Evolutionary conservation across 495 filamentous ascomycete genomes (phyloP).

Genomic region (Xylaria curta): DNA sequence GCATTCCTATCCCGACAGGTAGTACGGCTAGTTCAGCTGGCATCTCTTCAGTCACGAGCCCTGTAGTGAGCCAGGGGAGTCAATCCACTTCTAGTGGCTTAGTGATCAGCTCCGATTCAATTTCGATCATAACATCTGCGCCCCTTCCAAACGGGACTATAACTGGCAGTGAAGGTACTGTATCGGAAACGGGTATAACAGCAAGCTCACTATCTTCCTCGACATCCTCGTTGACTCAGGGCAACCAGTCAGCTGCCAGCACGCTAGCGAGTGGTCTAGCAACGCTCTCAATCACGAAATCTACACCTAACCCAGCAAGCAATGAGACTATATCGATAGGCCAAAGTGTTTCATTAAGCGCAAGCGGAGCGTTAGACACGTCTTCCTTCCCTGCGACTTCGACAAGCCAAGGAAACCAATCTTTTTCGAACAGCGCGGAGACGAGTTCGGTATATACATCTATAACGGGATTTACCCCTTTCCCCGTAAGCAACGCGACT

Average conservation of each 20-base stretch:
- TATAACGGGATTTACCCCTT: constrained; percentile 25
- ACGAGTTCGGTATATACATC: constrained; percentile 27
- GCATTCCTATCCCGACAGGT: background rate
- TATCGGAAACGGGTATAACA: background rate
- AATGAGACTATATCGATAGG: constrained; percentile 7
- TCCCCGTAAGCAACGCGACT: constrained; percentile 35
- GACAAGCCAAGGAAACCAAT: constrained; percentile 10
- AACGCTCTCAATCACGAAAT: background rate
- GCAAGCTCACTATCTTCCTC: background rate
- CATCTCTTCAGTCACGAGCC: background rate
- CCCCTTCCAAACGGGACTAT: background rate
- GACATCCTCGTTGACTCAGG: constrained; percentile 6
- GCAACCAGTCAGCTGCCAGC: constrained; percentile 1
- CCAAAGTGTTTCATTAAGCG: background rate
- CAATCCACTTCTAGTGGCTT: background rate
- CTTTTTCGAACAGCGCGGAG: constrained; percentile 15
- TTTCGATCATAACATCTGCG: background rate
- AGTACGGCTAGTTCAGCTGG: background rate
- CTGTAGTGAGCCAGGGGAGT: background rate
- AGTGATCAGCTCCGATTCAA: background rate
- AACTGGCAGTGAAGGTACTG: background rate
- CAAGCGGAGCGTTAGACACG: background rate
- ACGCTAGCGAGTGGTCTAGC: background rate
- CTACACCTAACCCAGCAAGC: background rate
- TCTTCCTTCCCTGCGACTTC: constrained; percentile 16